Evolutionary conservation across 2,329 filamentous ascomycete genomes (phyloP).

Genomic region (Cladophialophora immunda): DNA sequence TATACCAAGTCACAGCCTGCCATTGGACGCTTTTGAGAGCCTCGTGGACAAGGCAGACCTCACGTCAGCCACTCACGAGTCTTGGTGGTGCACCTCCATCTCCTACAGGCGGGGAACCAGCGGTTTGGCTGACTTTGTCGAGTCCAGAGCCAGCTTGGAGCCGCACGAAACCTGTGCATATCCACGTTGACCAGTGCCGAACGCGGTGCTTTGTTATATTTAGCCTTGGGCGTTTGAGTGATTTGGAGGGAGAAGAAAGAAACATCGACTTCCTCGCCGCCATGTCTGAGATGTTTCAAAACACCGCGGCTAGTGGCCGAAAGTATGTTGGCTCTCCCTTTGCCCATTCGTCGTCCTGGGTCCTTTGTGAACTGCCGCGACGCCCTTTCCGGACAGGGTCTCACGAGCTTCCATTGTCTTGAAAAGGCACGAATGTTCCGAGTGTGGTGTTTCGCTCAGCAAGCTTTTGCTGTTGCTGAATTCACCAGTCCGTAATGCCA

Average conservation of each 20-base stretch:
- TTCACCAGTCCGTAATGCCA: not conserved
- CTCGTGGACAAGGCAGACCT: conserved; percentile 12
- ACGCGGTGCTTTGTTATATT: conserved; percentile 5
- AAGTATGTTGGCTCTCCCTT: not conserved
- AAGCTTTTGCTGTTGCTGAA: not conserved
- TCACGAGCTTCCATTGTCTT: not conserved
- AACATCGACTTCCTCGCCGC: not conserved
- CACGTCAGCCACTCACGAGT: conserved; percentile 22
- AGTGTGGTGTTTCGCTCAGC: not conserved
- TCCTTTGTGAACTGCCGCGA: not conserved
- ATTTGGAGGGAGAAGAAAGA: not conserved
- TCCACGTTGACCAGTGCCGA: conserved; percentile 4
- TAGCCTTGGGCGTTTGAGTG: not conserved
- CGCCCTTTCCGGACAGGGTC: not conserved
- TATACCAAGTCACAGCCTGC: not conserved
- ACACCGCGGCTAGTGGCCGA: conserved; percentile 3
- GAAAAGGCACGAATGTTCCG: not conserved
- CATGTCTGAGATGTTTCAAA: not conserved
- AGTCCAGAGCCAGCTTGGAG: not conserved
- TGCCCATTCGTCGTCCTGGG: not conserved
- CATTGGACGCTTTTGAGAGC: not conserved
- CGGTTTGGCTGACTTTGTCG: not conserved
- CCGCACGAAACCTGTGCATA: not conserved
- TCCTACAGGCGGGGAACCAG: conserved; percentile 16
- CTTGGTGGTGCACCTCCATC: conserved; percentile 3